Evolutionary conservation across 306 rosid species (phyloP).

Genomic region (Ceratonia siliqua): DNA sequence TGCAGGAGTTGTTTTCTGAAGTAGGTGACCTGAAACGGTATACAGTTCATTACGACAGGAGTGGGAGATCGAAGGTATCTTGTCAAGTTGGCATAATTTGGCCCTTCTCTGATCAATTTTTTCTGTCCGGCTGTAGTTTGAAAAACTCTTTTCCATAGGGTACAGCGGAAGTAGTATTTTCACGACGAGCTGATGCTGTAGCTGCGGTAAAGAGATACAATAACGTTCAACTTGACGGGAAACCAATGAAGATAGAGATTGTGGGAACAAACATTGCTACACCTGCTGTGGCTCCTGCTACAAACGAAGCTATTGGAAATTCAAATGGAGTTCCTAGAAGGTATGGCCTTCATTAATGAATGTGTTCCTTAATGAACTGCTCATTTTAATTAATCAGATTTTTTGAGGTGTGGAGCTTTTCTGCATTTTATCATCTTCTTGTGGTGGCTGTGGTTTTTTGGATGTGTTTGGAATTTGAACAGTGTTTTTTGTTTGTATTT

Average conservation of each 20-base stretch:
- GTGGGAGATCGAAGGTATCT: constrained; percentile 97
- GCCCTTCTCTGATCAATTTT: constrained; percentile 38
- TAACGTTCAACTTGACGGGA: constrained; percentile 92
- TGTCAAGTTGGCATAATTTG: constrained; percentile 33
- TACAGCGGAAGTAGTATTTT: constrained; percentile 88
- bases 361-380: not conserved
- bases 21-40: constrained; percentile 90
- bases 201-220: constrained; percentile 96
- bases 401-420: not conserved
- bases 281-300: constrained; percentile 50
- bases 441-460: not conserved
- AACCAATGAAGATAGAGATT: constrained; percentile 92
- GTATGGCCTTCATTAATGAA: constrained; percentile 43
- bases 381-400: not conserved
- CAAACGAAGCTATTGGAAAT: constrained; percentile 55
- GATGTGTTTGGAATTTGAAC: not conserved
- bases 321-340: constrained; percentile 59
- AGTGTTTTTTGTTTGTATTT: not conserved
- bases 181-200: constrained; percentile 73
- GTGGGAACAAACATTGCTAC: constrained; percentile 80
- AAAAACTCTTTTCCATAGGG: constrained; percentile 64
- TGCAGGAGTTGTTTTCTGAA: constrained; percentile 92
- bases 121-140: constrained; percentile 42
- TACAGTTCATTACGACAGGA: constrained; percentile 77
- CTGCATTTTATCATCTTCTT: not conserved